phyloP scores from a whole-genome alignment of 495 filamentous ascomycete species.

The Aspergillus indologenus region DNA sequence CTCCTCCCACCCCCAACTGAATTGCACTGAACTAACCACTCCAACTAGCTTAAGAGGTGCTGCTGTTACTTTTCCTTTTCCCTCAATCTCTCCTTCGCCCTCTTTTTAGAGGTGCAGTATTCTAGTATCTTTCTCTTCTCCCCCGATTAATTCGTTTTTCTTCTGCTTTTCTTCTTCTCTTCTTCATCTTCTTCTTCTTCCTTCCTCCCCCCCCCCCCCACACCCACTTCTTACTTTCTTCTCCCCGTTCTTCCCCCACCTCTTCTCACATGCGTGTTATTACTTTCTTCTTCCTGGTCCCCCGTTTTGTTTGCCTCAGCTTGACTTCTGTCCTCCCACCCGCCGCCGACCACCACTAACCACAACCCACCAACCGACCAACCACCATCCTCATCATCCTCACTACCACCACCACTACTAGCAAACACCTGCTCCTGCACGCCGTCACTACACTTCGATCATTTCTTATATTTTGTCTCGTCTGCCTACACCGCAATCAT shows the following conservation, averaged over 20 bases:
- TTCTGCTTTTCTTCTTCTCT: not conserved
- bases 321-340: not conserved
- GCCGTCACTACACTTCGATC: conserved; percentile 13
- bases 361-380: not conserved
- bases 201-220: not conserved
- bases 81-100: conserved; percentile 12
- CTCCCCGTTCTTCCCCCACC: too few relatives aligned
- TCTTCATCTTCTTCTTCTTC: conserved; percentile 9
- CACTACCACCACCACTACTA: not conserved
- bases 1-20: conserved; percentile 12
- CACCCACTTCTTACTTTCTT: not conserved
- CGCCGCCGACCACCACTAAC: too few relatives aligned
- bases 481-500: not conserved
- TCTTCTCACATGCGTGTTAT: not conserved
- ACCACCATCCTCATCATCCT: not conserved
- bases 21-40: too few relatives aligned
- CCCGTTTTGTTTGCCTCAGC: conserved; percentile 9
- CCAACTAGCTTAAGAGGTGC: too few relatives aligned
- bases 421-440: conserved; percentile 16
- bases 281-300: not conserved
- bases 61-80: not conserved
- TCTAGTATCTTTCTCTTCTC: conserved; percentile 4
- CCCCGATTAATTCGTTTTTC: not conserved
- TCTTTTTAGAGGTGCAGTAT: conserved; percentile 18
- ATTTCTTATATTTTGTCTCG: not conserved